Evolutionary conservation across 2,329 filamentous ascomycete species (phyloP), one percentile per base, ranked within the genome.

Genomic region (Fusarium subtropicale): DNA sequence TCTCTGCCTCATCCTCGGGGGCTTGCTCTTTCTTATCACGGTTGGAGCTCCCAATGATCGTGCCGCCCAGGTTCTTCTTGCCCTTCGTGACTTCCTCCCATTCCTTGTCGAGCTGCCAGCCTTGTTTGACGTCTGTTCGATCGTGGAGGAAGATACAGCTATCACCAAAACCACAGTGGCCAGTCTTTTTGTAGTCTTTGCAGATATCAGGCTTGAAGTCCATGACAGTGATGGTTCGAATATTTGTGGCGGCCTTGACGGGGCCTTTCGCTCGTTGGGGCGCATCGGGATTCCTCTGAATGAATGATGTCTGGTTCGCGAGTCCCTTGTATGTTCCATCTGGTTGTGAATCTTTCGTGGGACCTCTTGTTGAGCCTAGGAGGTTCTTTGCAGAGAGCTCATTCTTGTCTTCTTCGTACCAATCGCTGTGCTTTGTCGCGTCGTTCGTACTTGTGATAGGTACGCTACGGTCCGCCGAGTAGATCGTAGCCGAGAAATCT

Each of bases 201-300:
- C 96, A 99, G 1, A 97, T 92, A 71, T 98, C 95, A 0, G 95
- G 93, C 0, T 92, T 91, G 77, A 93, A 98, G 77, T 99, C 96
- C 33, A 90, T 97, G 9, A 95, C 87, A 0, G 94, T 98, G 68
- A 97, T 91, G 3, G 92, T 97, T 53, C 96, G 90, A 58, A 99
- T 90, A 75, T 98, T 98, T 2, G 92, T 92, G 0, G 95, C 87
- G 2, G 92, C 91, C 79, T 97, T 97, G 66, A 97, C 86, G 0
- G 96, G 96, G 0, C 96, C 96, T 31, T 97, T 91, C 36, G 87
- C 85, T 68, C 89, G 86, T 30, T 81, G 82, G 4, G 90, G 88
- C 10, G 91, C 90, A 76, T 97, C 87, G 20, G 92, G 90, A 72
- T 95, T 95, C 82, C 91, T 94, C 74, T 91, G 87, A 64, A 97